Evolutionary conservation across 345 rosid genomes (phyloP).

Genomic region (Arabis alpina): DNA sequence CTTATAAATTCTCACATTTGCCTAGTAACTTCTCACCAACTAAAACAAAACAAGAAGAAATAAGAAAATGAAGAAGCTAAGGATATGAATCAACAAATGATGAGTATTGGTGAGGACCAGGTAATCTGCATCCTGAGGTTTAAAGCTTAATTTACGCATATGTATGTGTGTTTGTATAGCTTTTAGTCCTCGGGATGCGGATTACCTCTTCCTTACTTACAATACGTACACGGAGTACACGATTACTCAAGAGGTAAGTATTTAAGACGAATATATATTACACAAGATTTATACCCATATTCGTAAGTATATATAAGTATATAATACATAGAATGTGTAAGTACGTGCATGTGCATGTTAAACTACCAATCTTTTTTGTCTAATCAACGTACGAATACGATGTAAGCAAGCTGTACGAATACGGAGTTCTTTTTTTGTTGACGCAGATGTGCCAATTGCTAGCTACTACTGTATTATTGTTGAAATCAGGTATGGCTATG

Average conservation of each 20-base stretch:
- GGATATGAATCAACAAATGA: background rate
- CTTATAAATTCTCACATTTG: slow-evolving; percentile 33
- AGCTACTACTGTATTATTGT: too few species aligned
- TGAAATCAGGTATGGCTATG: too few species aligned
- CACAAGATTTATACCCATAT: background rate
- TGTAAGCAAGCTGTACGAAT: too few species aligned
- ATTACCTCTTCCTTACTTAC: slow-evolving; percentile 46
- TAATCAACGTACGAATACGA: too few species aligned
- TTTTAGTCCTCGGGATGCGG: slow-evolving; percentile 47
- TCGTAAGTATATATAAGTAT: slow-evolving; percentile 1
- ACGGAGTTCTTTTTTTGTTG: too few species aligned
- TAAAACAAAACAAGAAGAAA: background rate
- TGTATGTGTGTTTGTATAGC: background rate
- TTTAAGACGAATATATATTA: background rate
- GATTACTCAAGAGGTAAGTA: slow-evolving; percentile 17
- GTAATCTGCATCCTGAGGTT: slow-evolving; percentile 54
- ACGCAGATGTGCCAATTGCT: too few species aligned
- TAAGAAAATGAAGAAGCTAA: slow-evolving; percentile 16
- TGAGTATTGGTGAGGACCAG: slow-evolving; percentile 42
- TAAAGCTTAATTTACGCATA: slow-evolving; percentile 7
- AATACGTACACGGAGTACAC: slow-evolving; percentile 21
- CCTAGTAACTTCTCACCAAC: slow-evolving; percentile 19
- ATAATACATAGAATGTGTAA: background rate
- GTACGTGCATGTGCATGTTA: background rate
- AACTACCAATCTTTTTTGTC: too few species aligned